Evolutionary conservation across 2,329 filamentous ascomycete species (phyloP), one percentile per base, ranked within the genome.

Genomic region (Gaeumannomyces tritici): DNA sequence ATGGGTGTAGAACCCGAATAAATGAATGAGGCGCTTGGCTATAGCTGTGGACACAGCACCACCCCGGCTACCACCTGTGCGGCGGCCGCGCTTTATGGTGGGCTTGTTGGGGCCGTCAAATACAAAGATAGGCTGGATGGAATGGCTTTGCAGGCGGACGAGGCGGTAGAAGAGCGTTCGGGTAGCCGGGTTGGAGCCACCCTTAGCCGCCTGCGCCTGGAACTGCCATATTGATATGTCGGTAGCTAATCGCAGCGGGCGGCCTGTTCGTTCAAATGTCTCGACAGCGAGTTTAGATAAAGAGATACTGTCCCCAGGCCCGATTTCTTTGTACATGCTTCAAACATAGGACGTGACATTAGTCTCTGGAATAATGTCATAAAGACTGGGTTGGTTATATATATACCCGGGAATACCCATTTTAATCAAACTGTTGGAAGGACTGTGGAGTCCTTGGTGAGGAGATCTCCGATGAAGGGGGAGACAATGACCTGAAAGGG

Each of bases 181-280:
- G 51, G 97, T 81, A 1, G 93, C 93, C 8, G 95, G 93, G 68
- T 97, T 97, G 13, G 87, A 86, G 64, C 95, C 95, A 57, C 93
- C 88, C 77, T 87, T 86, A n/a, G 90, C 90, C 18, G 91, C 88
- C 71, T 96, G 92, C 15, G 88, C 88, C 71, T 99, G 95, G 71
- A 96, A 98, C 57, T 96, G 89, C 95, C 95, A 99, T 71, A 99
- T 98, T 3, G 92, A 91, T 68, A 96, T 89, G 72, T 99, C 95
- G 66, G 99, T 89, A 51, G 95, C 95, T 58, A 99, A 81, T 55
- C 93, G 88, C 55, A 98, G 79, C 0, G 93, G 93, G 1, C 88
- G 83, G 28, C 83, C 82, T 13, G 85, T 86, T 62, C 81, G 75
- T 69, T 91, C 85, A 66, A 96, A 84, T 67, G 90, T 88, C 59